A percentile compares a stretch with the other conserved stretches of the same genome.
Conservation (phyloP, 1,284 basidiomycete genomes). For the Leccinum solheimii region DNA sequence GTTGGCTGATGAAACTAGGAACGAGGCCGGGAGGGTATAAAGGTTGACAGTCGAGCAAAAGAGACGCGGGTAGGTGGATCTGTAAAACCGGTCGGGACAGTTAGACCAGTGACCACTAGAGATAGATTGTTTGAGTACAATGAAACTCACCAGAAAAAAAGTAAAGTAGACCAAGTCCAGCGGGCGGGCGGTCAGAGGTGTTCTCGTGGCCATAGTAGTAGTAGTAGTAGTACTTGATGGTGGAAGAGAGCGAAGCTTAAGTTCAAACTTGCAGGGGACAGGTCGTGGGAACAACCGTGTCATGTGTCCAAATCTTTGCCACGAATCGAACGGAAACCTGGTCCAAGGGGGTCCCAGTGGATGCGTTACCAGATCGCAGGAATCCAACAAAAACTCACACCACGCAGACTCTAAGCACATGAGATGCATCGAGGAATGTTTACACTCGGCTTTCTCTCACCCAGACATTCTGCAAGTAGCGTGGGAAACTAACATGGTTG, state of each 20-base stretch:
- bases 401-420: too few relatives aligned
- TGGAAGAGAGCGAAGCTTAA: neutral
- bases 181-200: constrained; percentile 52
- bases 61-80: constrained; percentile 64
- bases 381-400: too few relatives aligned
- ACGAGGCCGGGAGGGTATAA: constrained; percentile 57
- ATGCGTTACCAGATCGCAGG: too few relatives aligned
- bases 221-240: neutral
- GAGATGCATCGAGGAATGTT: too few relatives aligned
- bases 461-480: too few relatives aligned
- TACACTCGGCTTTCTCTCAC: too few relatives aligned
- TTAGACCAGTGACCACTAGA: neutral
- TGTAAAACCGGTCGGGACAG: constrained; percentile 25
- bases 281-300: neutral
- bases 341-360: too few relatives aligned
- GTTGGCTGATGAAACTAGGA: constrained; percentile 44
- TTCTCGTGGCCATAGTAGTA: constrained; percentile 5
- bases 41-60: constrained; percentile 68
- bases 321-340: too few relatives aligned
- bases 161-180: constrained; percentile 62
- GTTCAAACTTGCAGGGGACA: neutral
- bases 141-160: constrained; percentile 57
- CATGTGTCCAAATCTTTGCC: too few relatives aligned
- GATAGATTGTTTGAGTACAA: neutral
- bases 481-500: too few relatives aligned